phyloP scores from a whole-genome alignment of 2,329 filamentous ascomycete species.

The Nemania sp. region DNA sequence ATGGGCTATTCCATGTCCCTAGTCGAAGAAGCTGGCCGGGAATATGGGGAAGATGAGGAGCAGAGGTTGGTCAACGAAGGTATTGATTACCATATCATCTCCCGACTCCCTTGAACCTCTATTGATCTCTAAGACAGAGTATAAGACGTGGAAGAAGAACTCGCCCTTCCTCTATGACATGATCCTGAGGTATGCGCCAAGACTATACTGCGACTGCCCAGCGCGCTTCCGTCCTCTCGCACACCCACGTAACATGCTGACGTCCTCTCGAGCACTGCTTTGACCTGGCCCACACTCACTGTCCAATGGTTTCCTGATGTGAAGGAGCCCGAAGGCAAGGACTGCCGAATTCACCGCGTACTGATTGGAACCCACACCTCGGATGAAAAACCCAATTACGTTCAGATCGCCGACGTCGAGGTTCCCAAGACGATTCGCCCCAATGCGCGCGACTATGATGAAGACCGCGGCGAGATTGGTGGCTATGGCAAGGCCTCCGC shows the following conservation, averaged over 20 bases:
- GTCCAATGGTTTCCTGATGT: constrained; percentile 98
- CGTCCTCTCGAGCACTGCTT: constrained; percentile 68
- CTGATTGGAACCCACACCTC: constrained; percentile 95
- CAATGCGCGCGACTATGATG: constrained; percentile 84
- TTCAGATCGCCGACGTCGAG: constrained; percentile 93
- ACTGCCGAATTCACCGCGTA: constrained; percentile 84
- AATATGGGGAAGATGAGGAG: constrained; percentile 73
- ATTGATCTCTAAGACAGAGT: constrained; percentile 62
- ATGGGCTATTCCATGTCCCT: constrained; percentile 24
- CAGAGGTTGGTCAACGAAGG: constrained; percentile 95
- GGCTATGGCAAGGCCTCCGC: constrained; percentile 73
- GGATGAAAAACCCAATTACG: constrained; percentile 81
- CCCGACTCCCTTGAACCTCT: neutral
- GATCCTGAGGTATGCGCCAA: constrained; percentile 75
- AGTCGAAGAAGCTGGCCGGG: constrained; percentile 59
- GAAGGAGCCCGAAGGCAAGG: constrained; percentile 83
- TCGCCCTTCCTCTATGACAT: constrained; percentile 97
- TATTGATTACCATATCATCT: constrained; percentile 44
- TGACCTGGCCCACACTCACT: constrained; percentile 97
- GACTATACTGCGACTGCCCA: constrained; percentile 7
- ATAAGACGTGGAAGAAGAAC: constrained; percentile 99
- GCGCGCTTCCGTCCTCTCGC: neutral
- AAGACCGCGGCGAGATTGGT: constrained; percentile 89
- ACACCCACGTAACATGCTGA: neutral
- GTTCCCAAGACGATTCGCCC: constrained; percentile 79